Evolutionary conservation across 441 rosid species (phyloP).

Genomic region (Populus trichocarpa): DNA sequence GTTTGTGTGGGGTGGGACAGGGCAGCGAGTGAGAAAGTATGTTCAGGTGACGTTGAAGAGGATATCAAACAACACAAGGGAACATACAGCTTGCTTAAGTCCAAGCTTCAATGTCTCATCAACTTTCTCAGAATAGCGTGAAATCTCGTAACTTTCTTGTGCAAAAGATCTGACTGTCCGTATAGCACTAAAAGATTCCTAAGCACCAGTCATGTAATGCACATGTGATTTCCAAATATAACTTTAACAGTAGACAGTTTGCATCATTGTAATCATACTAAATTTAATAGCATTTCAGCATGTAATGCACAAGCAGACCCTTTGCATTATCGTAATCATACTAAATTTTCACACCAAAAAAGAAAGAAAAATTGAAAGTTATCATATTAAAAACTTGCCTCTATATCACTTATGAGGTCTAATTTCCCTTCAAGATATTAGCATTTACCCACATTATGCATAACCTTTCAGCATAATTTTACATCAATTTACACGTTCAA

Average conservation of each 20-base stretch:
- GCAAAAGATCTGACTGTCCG: slow-evolving; percentile 97
- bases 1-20: too few species aligned
- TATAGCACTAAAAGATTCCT: slow-evolving; percentile 97
- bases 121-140: slow-evolving; percentile 76
- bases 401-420: neutral
- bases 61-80: neutral
- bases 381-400: neutral
- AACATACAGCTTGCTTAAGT: slow-evolving; percentile 35
- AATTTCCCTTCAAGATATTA: neutral
- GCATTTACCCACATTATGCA: neutral
- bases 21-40: neutral
- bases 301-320: neutral
- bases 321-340: neutral
- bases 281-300: too few species aligned
- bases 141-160: slow-evolving; percentile 67
- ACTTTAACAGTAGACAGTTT: too few species aligned
- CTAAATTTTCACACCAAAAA: neutral
- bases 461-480: neutral
- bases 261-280: too few species aligned
- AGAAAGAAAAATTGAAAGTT: too few species aligned
- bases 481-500: neutral
- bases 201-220: slow-evolving; percentile 11
- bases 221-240: neutral
- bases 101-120: slow-evolving; percentile 84
- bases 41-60: neutral